These are phyloP conservation scores for Pharnaceum exiguum DNA, from an alignment of 148 eudicot species.

Conservation along the genomic window DNA sequence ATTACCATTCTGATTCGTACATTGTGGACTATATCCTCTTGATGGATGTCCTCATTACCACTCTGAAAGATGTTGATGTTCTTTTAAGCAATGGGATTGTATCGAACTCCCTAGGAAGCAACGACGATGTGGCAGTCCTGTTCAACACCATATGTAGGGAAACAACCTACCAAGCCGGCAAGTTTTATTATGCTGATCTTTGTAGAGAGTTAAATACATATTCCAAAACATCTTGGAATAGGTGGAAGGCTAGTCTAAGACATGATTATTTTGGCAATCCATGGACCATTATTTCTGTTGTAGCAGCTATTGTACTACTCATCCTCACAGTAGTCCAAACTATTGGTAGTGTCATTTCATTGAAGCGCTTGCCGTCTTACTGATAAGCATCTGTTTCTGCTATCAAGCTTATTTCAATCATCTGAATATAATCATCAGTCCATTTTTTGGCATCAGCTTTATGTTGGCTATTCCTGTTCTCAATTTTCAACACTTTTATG, in stretches of 20 bases:
- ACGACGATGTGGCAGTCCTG: slow-evolving; percentile 25
- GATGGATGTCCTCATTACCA: slow-evolving; percentile 34
- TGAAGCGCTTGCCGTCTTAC: slow-evolving; percentile 3
- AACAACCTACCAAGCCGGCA: slow-evolving; percentile 22
- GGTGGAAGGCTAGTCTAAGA: slow-evolving; percentile 26
- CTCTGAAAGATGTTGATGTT: slow-evolving; percentile 29
- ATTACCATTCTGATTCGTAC: slow-evolving; percentile 27
- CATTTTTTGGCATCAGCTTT: too few relatives aligned
- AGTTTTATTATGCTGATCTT: slow-evolving; percentile 24
- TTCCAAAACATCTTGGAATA: slow-evolving; percentile 29
- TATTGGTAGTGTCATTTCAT: slow-evolving; percentile 14
- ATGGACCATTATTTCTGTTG: slow-evolving; percentile 36
- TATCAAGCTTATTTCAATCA: too few relatives aligned
- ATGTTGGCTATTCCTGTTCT: too few relatives aligned
- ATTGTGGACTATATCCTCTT: slow-evolving; percentile 32
- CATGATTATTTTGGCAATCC: slow-evolving; percentile 44
- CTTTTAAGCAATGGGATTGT: slow-evolving; percentile 23
- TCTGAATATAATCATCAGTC: not conserved
- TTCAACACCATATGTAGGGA: slow-evolving; percentile 34
- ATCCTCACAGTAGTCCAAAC: slow-evolving; percentile 41
- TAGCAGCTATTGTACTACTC: slow-evolving; percentile 31
- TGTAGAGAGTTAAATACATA: slow-evolving; percentile 24
- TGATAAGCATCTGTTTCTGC: not conserved
- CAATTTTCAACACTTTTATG: too few relatives aligned
- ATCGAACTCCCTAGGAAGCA: slow-evolving; percentile 23